phyloP scores from a whole-genome alignment of 139 green algal species.

The Limnomonas spitsbergensis region DNA sequence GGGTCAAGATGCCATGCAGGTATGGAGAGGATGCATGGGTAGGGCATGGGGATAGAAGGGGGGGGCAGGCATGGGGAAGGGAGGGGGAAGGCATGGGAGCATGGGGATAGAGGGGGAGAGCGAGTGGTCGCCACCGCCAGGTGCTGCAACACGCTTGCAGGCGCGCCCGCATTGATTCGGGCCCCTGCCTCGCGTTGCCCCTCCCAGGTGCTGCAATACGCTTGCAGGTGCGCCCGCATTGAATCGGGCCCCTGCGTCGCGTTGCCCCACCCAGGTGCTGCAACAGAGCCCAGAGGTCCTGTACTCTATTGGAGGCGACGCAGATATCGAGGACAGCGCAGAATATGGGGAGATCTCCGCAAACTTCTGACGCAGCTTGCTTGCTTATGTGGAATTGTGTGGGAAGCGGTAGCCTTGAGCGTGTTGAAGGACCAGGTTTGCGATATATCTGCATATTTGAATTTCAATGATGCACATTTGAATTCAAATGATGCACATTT shows the following conservation, averaged over 20 bases:
- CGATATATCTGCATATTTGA: too few species aligned
- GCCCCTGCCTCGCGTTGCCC: not conserved
- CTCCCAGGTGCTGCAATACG: not conserved
- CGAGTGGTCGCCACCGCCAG: not conserved
- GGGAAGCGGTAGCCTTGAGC: too few species aligned
- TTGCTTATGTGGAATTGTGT: too few species aligned
- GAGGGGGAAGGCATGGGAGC: not conserved
- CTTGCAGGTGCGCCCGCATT: not conserved
- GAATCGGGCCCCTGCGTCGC: not conserved
- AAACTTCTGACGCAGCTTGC: too few species aligned
- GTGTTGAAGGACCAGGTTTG: too few species aligned
- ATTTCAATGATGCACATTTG: too few species aligned
- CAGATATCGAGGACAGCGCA: conserved; percentile 31
- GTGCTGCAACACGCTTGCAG: not conserved
- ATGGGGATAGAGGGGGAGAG: not conserved
- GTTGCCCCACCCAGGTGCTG: conserved; percentile 18
- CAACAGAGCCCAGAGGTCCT: conserved; percentile 34
- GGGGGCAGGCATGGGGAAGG: conserved; percentile 7
- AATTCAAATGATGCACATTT: too few species aligned
- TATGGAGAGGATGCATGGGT: not conserved
- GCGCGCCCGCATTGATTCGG: not conserved
- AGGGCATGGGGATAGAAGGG: not conserved
- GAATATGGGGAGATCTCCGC: conserved; percentile 27
- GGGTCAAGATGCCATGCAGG: conserved; percentile 24
- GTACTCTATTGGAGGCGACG: conserved; percentile 29